Evolutionary conservation across 2,329 filamentous ascomycete genomes (phyloP), one percentile per base, ranked within the genome.

Genomic region (Stachybotrys chartarum): DNA sequence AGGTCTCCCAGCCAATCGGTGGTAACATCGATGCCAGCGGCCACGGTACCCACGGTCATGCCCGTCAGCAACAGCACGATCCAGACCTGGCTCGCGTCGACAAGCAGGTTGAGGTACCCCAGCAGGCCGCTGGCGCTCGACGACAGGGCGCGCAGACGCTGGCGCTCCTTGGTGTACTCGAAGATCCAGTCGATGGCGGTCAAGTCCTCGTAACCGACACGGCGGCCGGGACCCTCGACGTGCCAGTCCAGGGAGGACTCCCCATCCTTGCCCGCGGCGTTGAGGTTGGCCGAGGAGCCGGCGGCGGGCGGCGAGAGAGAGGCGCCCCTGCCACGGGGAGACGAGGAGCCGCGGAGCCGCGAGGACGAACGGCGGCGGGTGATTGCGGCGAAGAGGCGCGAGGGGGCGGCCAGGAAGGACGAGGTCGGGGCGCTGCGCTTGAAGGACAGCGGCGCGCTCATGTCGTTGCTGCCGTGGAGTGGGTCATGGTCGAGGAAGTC

Each of bases 181-280:
- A 96, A 97, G 68, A 97, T 97, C 94, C 94, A 99, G 75, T 99
- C 94, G 69, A 99, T 99, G 56, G 94, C 93, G 16, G 93, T 97
- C 69, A 97, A 78, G 73, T 99, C 89, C 67, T 97, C 93, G 74
- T 99, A 99, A 54, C 90, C 93, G 44, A 97, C 92, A 66, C 94
- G 84, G 54, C 91, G 84, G 1, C 92, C 92, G 0, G 90, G 91
- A 1, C 91, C 91, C 71, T 97, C 93, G 51, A 87, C 81, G 68
- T 95, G 89, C 93, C 93, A 97, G 70, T 97, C 93, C 50, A 79
- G 69, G 5, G 78, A 72, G 5, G 78, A 71, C 32, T 69, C 66
- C 53, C 72, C 76, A 62, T 83, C 78, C 59, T 83, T 82, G 44
- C 68, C 58, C 7, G 64, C 54, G 7, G 58, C 53, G 46, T 61